Base-by-base conservation (phyloP, 2,329 filamentous ascomycete genomes). In the Calycina herbarum region DNA sequence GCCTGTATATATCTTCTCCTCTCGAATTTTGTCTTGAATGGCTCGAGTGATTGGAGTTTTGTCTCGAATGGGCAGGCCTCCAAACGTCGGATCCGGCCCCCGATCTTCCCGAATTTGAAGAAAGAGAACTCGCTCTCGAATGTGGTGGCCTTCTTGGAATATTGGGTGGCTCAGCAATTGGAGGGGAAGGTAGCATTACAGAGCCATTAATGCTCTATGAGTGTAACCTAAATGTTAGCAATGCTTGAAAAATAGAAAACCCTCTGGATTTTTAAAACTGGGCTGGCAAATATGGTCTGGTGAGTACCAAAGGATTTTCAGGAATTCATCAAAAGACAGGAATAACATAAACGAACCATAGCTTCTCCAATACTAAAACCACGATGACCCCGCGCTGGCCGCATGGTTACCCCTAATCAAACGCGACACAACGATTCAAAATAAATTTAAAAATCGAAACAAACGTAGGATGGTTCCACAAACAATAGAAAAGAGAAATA, bases 351-450 rank as follows among this genome's bases (percentile, higher is more conserved):
- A 64, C 45, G 48, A 54, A 54, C 48, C 48, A 54, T 54, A 64
- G 65, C 65, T 38, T 66, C 58, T 31, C 58, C 61, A 51, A 64
- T 54, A 31, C 61, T 60, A 15, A 40, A 13, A 33, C 54, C 61
- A 51, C 65, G 57, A 35, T 58, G n/a, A 13, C 29, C 33, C 11
- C 51, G 17, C 13, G 42, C 31, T n/a, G 35, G 13, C 20, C 57
- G n/a, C 64, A 66, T 66, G 24, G 48, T 40, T 17, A 40, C 5
- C 62, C 20, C 29, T 10, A 59, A 6, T 40, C 11, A 57, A 29
- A 38, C 62, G 15, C 20, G 31, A 35, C 17, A 45, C 24, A 48
- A 40, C 33, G 31, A 11, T 33, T 61, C 20, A 57, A 38, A 17
- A 45, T 17, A n/a, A 60, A 24, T 35, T n/a, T 59, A 31, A 15